Evolutionary conservation across 352 stramenopile species (phyloP), one percentile per base, ranked within the genome.

Genomic region (Plasmopara muralis): DNA sequence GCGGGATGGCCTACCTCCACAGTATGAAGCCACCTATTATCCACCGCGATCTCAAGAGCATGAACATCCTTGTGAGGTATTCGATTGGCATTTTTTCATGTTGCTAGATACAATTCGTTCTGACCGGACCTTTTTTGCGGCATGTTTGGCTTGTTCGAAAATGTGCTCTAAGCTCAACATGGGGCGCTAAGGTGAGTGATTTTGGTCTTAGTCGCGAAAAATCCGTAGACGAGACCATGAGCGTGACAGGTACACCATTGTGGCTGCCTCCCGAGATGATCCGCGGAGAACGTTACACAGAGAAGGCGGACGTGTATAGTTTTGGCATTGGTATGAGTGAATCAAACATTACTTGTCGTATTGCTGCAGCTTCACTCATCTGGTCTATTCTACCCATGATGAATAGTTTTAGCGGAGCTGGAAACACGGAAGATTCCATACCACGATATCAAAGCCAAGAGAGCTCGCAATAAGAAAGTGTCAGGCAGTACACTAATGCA

Each of bases 1-100:
- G 90, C 48, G 95, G 93, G 48, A 98, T 99, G 74, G 83, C 94
- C 55, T 99, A 99, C 68, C 72, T 99, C 47, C 97, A 99, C 80
- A 95, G 82, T 42, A 97, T 98, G 76, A 92, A 98, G 60, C 95
- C 95, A 16, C 91, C 93, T 9, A 98, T 99, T 67, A 98, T 99
- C 62, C 97, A 99, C 77, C 91, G 96, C 16, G 96, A 99, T 74
- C 77, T 98, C 50, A 99, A 99, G 69, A 90, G 74, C 51, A 92
- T 93, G 78, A 93, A 95, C 66, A 92, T 93, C 35, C 77, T 94
- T 54, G 82, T 93, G 60, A 89, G 69, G 74, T 83, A 72, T 57
- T n/a, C 29, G 18, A 40, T 18, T 18, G 43, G 42, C 47, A 57
- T 49, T 47, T 37, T 55, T 64, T 40, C 31, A 30, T 49, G 16